Percentiles rank a stretch among this genome's conserved stretches.
Evolutionary conservation across 139 green algal genomes (phyloP).

Genomic region (Volvox africanus): DNA sequence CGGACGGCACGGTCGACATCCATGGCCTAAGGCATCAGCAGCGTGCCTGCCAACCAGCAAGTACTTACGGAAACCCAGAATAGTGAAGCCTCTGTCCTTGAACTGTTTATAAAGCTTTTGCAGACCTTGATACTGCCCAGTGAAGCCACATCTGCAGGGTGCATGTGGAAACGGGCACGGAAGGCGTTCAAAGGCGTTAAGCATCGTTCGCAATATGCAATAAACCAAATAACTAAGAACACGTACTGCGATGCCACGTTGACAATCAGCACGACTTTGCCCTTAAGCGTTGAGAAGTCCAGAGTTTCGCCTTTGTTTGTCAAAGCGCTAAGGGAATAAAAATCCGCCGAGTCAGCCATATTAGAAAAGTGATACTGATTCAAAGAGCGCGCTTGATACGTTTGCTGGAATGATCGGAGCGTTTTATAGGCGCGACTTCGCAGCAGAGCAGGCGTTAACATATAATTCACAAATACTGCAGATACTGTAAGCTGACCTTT

Average conservation of each 20-base stretch:
- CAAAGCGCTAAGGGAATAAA: constrained; percentile 5
- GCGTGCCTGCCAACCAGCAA: neutral
- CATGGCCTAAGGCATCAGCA: no score
- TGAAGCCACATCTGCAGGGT: constrained; percentile 55
- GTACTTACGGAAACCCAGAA: constrained; percentile 77
- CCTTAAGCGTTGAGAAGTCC: constrained; percentile 9
- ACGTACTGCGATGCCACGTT: constrained; percentile 81
- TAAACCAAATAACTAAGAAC: neutral
- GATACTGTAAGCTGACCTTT: no score
- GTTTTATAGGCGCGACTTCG: neutral
- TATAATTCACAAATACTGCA: neutral
- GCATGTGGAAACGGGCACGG: no score
- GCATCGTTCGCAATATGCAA: neutral
- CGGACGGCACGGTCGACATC: neutral
- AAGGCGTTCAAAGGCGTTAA: no score
- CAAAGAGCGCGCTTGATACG: neutral
- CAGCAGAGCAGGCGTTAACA: neutral
- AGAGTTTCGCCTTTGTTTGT: constrained; percentile 38
- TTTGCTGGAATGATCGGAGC: neutral
- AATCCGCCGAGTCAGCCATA: neutral
- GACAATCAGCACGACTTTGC: constrained; percentile 81
- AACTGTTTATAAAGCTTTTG: constrained; percentile 82
- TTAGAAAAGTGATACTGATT: neutral
- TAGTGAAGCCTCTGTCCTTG: constrained; percentile 71
- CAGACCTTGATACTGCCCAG: constrained; percentile 73